Percentiles rank a stretch among this genome's conserved stretches.
phyloP scores from a whole-genome alignment of 164 flowering plant genomes.

The Liriodendron chinense region DNA sequence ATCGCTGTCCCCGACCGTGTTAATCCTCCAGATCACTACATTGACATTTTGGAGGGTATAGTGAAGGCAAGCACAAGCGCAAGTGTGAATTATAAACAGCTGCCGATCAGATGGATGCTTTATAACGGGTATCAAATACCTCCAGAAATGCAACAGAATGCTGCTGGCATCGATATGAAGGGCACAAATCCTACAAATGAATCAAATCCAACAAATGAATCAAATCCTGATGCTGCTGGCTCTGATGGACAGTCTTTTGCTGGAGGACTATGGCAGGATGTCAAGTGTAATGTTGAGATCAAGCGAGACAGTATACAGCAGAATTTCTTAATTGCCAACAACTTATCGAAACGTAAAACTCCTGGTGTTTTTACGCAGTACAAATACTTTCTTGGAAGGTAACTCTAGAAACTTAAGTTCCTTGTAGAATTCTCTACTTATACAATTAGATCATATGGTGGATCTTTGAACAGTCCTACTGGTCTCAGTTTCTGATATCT shows the following conservation, averaged over 20 bases:
- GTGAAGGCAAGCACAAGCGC: constrained; percentile 50
- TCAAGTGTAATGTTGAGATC: constrained; percentile 49
- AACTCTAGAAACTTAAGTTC: constrained; percentile 8
- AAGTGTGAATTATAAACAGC: constrained; percentile 51
- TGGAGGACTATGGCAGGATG: constrained; percentile 81
- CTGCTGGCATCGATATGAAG: constrained; percentile 39
- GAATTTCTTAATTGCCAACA: constrained; percentile 48
- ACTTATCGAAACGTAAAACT: constrained; percentile 66
- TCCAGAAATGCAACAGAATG: constrained; percentile 64
- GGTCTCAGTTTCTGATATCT: too few species aligned
- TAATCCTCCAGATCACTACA: constrained; percentile 92
- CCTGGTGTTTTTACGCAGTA: constrained; percentile 67
- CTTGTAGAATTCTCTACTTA: not conserved
- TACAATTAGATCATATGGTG: too few species aligned
- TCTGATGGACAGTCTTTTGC: constrained; percentile 60
- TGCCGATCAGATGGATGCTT: constrained; percentile 96
- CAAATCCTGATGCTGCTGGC: constrained; percentile 22
- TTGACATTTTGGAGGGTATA: constrained; percentile 94
- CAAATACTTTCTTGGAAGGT: constrained; percentile 89
- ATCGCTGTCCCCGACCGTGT: constrained; percentile 87
- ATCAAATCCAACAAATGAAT: constrained; percentile 33
- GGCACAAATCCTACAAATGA: constrained; percentile 14
- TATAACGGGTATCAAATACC: constrained; percentile 91
- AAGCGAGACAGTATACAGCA: constrained; percentile 51
- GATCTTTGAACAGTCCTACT: too few species aligned